Percentiles rank a stretch among this genome's conserved stretches.
These are phyloP conservation scores for Barnettozyma botsteinii DNA, from an alignment of 805 yeast genomes.

Conservation along the genomic window DNA sequence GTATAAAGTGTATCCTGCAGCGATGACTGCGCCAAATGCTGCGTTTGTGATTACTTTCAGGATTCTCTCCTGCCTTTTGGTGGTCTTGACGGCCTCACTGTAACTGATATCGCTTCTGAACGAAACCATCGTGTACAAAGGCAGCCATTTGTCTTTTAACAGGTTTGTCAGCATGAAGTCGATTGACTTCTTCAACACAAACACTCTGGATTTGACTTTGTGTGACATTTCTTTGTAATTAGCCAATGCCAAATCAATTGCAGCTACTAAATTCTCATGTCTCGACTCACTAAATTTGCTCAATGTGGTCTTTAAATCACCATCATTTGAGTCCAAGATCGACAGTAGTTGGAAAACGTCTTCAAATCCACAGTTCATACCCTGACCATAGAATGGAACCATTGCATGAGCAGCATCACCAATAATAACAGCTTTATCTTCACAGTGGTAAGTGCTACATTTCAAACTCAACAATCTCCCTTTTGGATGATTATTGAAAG, in stretches of 20 bases:
- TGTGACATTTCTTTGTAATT: conserved; percentile 87
- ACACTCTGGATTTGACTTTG: conserved; percentile 58
- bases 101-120: conserved; percentile 81
- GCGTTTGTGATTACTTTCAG: conserved; percentile 28
- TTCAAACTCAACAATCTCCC: conserved; percentile 74
- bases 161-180: conserved; percentile 60
- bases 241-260: conserved; percentile 68
- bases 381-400: conserved; percentile 99
- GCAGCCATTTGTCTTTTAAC: conserved; percentile 67
- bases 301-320: conserved; percentile 8
- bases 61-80: conserved; percentile 48
- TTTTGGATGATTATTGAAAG: conserved; percentile 56
- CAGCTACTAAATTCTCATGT: conserved; percentile 65
- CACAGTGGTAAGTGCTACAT: conserved; percentile 62
- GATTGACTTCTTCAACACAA: conserved; percentile 57
- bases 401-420: conserved; percentile 96
- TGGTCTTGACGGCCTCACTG: conserved; percentile 54
- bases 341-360: conserved; percentile 69
- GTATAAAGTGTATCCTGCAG: not conserved
- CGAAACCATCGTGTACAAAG: conserved; percentile 88
- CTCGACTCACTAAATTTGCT: conserved; percentile 29
- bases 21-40: conserved; percentile 6
- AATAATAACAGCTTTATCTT: conserved; percentile 57
- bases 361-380: conserved; percentile 94
- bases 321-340: conserved; percentile 13